Evolutionary conservation across 164 flowering plant genomes (phyloP).

Genomic region (Houttuynia cordata): DNA sequence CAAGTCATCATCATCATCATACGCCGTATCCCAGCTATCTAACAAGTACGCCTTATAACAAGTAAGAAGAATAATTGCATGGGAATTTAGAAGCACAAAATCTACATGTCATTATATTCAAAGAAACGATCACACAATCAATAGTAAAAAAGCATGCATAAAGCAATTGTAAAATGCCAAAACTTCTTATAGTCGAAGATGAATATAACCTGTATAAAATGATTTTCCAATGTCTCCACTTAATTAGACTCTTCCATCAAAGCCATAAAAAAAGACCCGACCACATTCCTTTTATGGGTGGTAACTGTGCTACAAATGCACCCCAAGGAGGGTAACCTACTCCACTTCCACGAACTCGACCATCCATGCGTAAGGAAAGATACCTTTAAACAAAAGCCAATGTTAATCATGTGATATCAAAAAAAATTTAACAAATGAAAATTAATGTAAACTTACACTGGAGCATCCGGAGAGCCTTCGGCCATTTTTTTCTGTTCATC

Average conservation of each 20-base stretch:
- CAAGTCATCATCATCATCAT: no score
- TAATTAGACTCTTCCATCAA: constrained; percentile 85
- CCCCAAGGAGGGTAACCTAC: constrained; percentile 98
- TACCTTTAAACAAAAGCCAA: constrained; percentile 35
- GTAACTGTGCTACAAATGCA: constrained; percentile 86
- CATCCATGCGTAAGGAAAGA: constrained; percentile 88
- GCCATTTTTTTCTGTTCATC: constrained; percentile 88
- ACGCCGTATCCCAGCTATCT: no score
- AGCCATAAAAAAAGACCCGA: constrained; percentile 86
- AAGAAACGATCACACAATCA: neutral
- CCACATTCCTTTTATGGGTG: constrained; percentile 93
- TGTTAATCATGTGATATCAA: neutral
- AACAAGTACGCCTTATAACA: no score
- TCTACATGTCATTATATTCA: neutral
- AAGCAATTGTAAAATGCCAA: no score
- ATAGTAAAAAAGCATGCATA: neutral
- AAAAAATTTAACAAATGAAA: neutral
- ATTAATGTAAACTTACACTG: constrained; percentile 53
- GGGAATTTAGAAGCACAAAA: no score
- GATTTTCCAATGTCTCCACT: neutral
- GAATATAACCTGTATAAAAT: neutral
- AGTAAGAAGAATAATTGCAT: no score
- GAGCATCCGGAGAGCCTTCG: constrained; percentile 70
- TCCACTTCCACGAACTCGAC: constrained; percentile 97
- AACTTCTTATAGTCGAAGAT: neutral